Percentiles rank a stretch among this genome's conserved stretches.
These are phyloP conservation scores for Neurospora sp. DNA, from an alignment of 495 filamentous ascomycete species.

Conservation along the genomic window DNA sequence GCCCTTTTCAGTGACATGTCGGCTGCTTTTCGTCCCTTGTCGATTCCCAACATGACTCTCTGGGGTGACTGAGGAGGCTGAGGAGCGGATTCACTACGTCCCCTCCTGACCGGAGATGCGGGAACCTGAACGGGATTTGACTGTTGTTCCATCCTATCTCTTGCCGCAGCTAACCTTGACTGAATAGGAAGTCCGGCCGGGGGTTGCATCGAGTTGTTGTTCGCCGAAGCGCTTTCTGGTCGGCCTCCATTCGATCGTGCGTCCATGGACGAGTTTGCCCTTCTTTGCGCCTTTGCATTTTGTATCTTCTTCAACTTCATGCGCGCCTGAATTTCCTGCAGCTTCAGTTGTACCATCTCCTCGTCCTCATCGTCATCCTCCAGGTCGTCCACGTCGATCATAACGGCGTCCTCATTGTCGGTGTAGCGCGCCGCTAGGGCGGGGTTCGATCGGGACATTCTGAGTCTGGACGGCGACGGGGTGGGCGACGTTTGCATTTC, in stretches of 20 bases:
- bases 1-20: conserved; percentile 81
- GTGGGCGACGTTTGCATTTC: conserved; percentile 49
- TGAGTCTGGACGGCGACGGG: conserved; percentile 45
- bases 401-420: conserved; percentile 26
- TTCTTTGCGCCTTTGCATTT: conserved; percentile 40
- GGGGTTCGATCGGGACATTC: conserved; percentile 12
- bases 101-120: conserved; percentile 59
- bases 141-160: conserved; percentile 24
- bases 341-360: conserved; percentile 71
- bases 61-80: conserved; percentile 58
- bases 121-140: conserved; percentile 61
- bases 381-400: conserved; percentile 30
- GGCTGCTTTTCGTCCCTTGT: conserved; percentile 71
- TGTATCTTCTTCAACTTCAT: conserved; percentile 84
- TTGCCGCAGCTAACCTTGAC: conserved; percentile 11
- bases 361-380: conserved; percentile 77
- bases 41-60: conserved; percentile 75
- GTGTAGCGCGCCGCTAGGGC: conserved; percentile 12
- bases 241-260: conserved; percentile 9
- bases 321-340: conserved; percentile 77
- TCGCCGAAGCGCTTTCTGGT: conserved; percentile 3
- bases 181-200: conserved; percentile 13
- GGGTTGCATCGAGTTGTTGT: neutral
- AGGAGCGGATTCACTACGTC: conserved; percentile 28
- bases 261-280: conserved; percentile 7